Evolutionary conservation across 1,139 yeast species (phyloP), one percentile per base, ranked within the genome.

Genomic region (Suhomyces ambrosiae): DNA sequence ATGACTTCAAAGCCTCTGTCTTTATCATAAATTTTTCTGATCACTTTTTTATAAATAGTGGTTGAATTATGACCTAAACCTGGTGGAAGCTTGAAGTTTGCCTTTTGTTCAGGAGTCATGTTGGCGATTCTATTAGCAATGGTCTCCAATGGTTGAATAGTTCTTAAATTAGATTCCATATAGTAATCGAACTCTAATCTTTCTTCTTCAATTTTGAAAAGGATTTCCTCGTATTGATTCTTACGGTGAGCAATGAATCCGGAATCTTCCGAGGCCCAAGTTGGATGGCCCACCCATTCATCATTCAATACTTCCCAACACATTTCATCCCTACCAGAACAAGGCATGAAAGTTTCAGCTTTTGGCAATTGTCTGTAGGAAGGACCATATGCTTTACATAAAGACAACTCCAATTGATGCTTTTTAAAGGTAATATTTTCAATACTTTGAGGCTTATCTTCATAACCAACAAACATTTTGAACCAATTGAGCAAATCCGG

Each of bases 221-320:
- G 68, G 38, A 92, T 87, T 63, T 92, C 98, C 64, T 92, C 98
- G 59, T 90, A 92, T 64, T 92, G 98, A 58, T 94, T 92, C 63
- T 94, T 92, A 52, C 97, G 81, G 61, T 94, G 98, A 12, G 98
- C 96, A 58, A 92, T 90, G 56, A 90, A 92, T 0, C 98, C 98
- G 16, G 96, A 87, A 60, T 94, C 98, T 62, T 92, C 98, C 1
- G 97, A 90, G 1, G 97, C 98, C 98, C 98, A 94, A 5, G 96
- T 95, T 25, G 99, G 99, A 62, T 90, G 97, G 3, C 97, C 97
- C 17, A 92, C 97, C 97, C 97, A 94, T 63, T 92, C 97, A 60
- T 92, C 98, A 61, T 92, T 92, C 51, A 94, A 74, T 17, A 92
- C 96, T 59, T 92, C 97, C 97, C 97, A 90, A 60, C 98, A 94